Evolutionary conservation across 768 basidiomycete genomes (phyloP), one percentile per base, ranked within the genome.

Genomic region (Lepiota subincarnata): DNA sequence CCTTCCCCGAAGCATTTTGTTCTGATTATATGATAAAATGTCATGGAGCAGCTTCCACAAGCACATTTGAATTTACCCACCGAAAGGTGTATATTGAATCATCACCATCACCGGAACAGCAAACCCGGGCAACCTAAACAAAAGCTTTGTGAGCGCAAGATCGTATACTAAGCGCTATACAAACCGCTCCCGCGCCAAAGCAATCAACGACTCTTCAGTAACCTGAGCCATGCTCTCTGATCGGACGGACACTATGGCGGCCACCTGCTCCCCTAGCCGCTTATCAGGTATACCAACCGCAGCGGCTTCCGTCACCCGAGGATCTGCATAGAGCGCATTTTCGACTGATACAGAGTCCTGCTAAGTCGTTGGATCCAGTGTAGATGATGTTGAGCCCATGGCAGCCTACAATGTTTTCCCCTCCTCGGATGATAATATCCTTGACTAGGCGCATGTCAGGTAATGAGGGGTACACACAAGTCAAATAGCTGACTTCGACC

Each of bases 351-450:
- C 68, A 14, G 77, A 80, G 57, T 78, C 68, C 71, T 70, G 18
- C 31, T 31, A 41, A 11, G 35, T 2, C 5, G 24, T 24, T 12
- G 40, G 24, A 37, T 16, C 19, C 1, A 50, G 36, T 7, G 18
- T 38, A 18, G 19, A 12, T n/a, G n/a, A 46, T 37, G 24, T 24
- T 24, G 24, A 14, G 6, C 5, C 8, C 14, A 20, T 13, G 24
- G 24, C 10, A n/a, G 57, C 78, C 56, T 50, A 77, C 79, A 50
- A 81, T 78, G 56, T 80, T 80, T 64, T 81, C 80, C 10, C 79
- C 80, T 16, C 79, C 78, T 16, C 79, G 68, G 50, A 81, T 77
- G 39, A 81, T 80, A 38, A 81, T 71, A 57, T 81, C 79, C 59
- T 81, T 80, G 43, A 77, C 79, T 74, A 45, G 2, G 36, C 20